These are phyloP conservation scores for Fusarium dimerum DNA, from an alignment of 2,329 filamentous ascomycete genomes.

Conservation along the genomic window DNA sequence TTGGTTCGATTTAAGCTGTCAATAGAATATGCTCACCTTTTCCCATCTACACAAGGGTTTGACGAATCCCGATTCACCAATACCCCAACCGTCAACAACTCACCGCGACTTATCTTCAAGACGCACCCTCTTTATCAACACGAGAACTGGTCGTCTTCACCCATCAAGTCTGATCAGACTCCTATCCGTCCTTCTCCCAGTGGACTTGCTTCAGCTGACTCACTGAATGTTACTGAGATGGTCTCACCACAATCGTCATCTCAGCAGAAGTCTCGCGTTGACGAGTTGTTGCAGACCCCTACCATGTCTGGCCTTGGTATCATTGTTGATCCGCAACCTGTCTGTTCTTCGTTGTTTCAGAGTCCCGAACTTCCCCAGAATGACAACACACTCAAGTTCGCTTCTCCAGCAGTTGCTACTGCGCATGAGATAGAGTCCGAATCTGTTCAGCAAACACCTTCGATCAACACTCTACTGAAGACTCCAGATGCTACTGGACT, in stretches of 20 bases:
- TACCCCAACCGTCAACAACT: conserved; percentile 24
- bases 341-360: background rate
- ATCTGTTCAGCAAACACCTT: background rate
- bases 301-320: background rate
- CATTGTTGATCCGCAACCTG: background rate
- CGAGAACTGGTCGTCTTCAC: background rate
- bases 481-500: conserved; percentile 8
- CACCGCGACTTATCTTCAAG: conserved; percentile 22
- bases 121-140: background rate
- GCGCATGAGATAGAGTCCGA: background rate
- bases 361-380: conserved; percentile 11
- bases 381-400: conserved; percentile 12
- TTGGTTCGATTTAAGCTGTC: conserved; percentile 43
- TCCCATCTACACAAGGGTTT: conserved; percentile 31
- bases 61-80: conserved; percentile 28
- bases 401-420: background rate
- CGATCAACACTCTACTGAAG: background rate
- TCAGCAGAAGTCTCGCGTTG: background rate
- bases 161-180: conserved; percentile 1
- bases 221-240: background rate
- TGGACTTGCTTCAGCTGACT: background rate
- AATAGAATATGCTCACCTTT: conserved; percentile 31
- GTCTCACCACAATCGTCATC: background rate
- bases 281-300: conserved; percentile 4
- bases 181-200: background rate